phyloP scores from a whole-genome alignment of 768 basidiomycete genomes.

The Pleurotus djamor region DNA sequence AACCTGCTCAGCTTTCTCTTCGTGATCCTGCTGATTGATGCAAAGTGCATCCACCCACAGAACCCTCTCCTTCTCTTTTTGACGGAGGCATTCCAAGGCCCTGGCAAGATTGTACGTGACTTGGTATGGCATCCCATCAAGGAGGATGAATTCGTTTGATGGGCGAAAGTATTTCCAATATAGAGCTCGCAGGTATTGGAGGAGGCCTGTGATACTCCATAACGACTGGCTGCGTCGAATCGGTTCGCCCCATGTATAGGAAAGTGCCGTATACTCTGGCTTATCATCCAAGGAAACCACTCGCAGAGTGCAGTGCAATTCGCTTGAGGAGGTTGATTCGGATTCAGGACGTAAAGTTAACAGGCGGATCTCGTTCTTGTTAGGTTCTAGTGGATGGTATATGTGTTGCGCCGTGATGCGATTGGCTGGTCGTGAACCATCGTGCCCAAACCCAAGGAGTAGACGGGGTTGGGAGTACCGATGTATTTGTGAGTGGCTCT shows the following conservation, averaged over 20 bases:
- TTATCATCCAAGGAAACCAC: neutral
- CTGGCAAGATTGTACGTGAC: neutral
- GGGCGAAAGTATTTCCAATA: neutral
- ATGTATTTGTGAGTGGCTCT: neutral
- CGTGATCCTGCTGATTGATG: neutral
- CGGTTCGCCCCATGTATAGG: constrained; percentile 1
- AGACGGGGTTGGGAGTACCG: neutral
- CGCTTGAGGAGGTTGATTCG: neutral
- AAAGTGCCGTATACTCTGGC: neutral
- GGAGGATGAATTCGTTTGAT: neutral
- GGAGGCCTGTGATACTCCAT: neutral
- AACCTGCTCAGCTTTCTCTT: neutral
- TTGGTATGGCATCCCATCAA: neutral
- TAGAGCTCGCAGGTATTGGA: neutral
- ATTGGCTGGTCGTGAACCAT: neutral
- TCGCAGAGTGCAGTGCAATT: neutral
- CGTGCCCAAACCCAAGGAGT: neutral
- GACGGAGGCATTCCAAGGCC: neutral
- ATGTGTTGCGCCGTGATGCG: neutral
- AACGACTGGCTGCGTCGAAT: neutral
- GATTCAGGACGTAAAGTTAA: neutral
- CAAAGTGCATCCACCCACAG: constrained; percentile 1
- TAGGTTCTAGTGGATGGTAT: neutral
- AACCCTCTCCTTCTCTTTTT: neutral
- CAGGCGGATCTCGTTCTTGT: neutral